phyloP scores from a whole-genome alignment of 352 stramenopile genomes.

The Pythium apleroticum region DNA sequence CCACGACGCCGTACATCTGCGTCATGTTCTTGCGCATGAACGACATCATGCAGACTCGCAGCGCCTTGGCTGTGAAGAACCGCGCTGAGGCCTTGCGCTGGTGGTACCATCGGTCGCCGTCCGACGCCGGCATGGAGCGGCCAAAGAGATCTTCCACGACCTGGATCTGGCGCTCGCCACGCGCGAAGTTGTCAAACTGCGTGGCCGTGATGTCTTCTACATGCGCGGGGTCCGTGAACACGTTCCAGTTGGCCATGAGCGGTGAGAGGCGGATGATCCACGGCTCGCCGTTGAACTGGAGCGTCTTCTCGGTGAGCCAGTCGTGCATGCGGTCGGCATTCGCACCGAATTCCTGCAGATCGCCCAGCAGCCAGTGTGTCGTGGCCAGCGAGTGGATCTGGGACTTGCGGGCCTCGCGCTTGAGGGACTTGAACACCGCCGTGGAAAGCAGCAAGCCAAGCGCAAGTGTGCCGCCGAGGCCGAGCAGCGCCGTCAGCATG shows the following conservation, averaged over 20 bases:
- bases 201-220: slow-evolving; percentile 36
- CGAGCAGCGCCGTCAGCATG: slow-evolving; percentile 10
- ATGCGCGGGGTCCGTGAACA: slow-evolving; percentile 24
- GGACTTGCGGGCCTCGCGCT: neutral
- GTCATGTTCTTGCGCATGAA: slow-evolving; percentile 18
- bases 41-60: slow-evolving; percentile 1
- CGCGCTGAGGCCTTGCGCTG: slow-evolving; percentile 33
- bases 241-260: slow-evolving; percentile 20
- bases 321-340: slow-evolving; percentile 44
- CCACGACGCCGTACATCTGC: slow-evolving; percentile 20
- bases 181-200: slow-evolving; percentile 35
- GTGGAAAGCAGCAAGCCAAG: slow-evolving; percentile 1
- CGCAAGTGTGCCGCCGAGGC: slow-evolving; percentile 12
- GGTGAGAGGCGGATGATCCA: slow-evolving; percentile 25
- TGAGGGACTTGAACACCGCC: neutral
- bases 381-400: neutral
- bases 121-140: slow-evolving; percentile 19
- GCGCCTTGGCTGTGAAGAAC: slow-evolving; percentile 27
- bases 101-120: slow-evolving; percentile 32
- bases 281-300: slow-evolving; percentile 19
- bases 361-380: slow-evolving; percentile 36
- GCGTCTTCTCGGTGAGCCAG: slow-evolving; percentile 34
- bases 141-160: slow-evolving; percentile 28
- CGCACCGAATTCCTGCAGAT: slow-evolving; percentile 33
- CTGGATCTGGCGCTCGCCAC: slow-evolving; percentile 25